These are phyloP conservation scores for Kurtzmaniella fragi DNA, from an alignment of 805 yeast genomes.

Conservation along the genomic window DNA sequence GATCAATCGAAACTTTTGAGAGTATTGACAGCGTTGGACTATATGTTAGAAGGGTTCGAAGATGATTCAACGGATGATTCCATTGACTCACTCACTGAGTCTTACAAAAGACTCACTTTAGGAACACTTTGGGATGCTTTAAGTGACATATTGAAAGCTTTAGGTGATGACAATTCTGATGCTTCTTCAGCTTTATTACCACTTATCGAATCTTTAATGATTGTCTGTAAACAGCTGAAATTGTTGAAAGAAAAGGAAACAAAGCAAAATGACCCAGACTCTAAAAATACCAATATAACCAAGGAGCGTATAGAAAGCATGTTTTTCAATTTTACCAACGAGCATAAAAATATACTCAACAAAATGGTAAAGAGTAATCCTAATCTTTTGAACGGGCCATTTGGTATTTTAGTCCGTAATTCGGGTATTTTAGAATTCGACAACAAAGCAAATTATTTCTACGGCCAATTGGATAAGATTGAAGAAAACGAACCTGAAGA, in stretches of 20 bases:
- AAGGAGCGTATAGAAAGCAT: conserved; percentile 72
- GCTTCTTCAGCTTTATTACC: conserved; percentile 82
- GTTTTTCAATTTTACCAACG: conserved; percentile 83
- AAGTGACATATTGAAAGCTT: conserved; percentile 61
- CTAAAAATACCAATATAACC: conserved; percentile 56
- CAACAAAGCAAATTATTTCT: conserved; percentile 80
- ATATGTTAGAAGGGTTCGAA: conserved; percentile 51
- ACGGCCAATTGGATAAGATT: no score
- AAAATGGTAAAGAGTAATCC: conserved; percentile 90
- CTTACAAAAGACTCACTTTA: conserved; percentile 65
- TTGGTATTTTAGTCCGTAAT: conserved; percentile 80
- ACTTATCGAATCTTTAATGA: conserved; percentile 87
- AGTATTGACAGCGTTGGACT: conserved; percentile 82
- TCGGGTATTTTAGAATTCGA: conserved; percentile 92
- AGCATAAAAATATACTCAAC: conserved; percentile 81
- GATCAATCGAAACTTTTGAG: conserved; percentile 87
- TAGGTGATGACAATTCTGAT: conserved; percentile 48
- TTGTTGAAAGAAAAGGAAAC: conserved; percentile 48
- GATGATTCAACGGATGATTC: conserved; percentile 16
- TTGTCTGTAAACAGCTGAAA: conserved; percentile 85
- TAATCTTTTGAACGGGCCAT: conserved; percentile 92
- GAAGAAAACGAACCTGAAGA: conserved; percentile 20
- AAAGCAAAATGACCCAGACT: conserved; percentile 52
- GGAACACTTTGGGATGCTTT: conserved; percentile 83
- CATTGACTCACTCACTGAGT: conserved; percentile 45